A percentile compares a stretch with the other conserved stretches of the same genome.
Conservation (phyloP, 257 asterid genomes). For the Solanum piurae region DNA sequence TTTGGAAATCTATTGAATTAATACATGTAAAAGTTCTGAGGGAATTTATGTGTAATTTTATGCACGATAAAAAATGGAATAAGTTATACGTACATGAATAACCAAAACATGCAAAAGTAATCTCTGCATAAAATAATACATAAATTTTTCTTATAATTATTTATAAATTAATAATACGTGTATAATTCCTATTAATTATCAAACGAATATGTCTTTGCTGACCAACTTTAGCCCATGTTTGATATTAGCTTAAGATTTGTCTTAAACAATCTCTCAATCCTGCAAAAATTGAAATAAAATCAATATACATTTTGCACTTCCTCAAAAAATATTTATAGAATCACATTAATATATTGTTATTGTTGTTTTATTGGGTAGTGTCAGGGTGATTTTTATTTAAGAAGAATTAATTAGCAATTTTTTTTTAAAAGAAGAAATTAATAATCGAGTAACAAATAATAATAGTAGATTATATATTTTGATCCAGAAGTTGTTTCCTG, state of each 20-base stretch:
- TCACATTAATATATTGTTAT: not conserved
- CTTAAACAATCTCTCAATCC: not conserved
- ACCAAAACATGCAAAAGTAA: not conserved
- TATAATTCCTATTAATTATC: too few species aligned
- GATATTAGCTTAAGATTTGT: not conserved
- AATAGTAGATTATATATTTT: too few species aligned
- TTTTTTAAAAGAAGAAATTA: not conserved
- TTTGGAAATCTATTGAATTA: too few species aligned
- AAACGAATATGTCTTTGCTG: not conserved
- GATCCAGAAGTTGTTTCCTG: not conserved
- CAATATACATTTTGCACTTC: not conserved
- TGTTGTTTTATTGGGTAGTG: not conserved
- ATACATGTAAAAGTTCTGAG: too few species aligned
- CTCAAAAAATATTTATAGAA: not conserved
- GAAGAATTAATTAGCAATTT: not conserved
- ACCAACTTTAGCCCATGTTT: not conserved
- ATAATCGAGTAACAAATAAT: not conserved
- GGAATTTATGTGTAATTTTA: too few species aligned
- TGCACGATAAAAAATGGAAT: not conserved
- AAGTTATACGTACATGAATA: not conserved
- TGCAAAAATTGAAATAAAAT: not conserved
- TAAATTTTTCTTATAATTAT: too few species aligned
- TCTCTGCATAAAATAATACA: too few species aligned
- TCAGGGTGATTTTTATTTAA: not conserved
- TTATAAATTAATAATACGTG: too few species aligned